These are phyloP conservation scores for Eucalyptus coolabah DNA, from an alignment of 345 rosid species.

Conservation along the genomic window DNA sequence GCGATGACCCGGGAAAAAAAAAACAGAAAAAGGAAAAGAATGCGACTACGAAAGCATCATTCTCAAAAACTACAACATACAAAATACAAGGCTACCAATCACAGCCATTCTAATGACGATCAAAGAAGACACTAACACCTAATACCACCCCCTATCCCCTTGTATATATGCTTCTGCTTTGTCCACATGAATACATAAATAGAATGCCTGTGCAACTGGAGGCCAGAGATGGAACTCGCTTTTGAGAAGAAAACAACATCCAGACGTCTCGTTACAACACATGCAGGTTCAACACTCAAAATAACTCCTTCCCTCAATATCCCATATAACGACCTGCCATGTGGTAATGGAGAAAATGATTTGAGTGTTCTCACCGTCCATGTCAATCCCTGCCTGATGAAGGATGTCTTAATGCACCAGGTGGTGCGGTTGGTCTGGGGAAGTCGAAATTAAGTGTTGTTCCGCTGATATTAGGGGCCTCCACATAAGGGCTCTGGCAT, in stretches of 20 bases:
- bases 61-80: not conserved
- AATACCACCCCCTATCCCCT: not conserved
- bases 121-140: not conserved
- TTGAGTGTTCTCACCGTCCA: not conserved
- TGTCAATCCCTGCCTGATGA: constrained; percentile 18
- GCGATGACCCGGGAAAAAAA: not conserved
- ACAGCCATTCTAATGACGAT: not conserved
- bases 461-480: constrained; percentile 45
- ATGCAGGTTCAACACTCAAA: not conserved
- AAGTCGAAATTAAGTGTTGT: constrained; percentile 6
- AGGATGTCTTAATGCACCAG: constrained; percentile 56
- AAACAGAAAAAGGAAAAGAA: not conserved
- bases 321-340: not conserved
- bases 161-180: not conserved
- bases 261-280: not conserved
- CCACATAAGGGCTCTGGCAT: constrained; percentile 61
- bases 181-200: not conserved
- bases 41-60: not conserved
- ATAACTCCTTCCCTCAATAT: not conserved
- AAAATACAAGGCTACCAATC: not conserved
- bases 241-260: not conserved
- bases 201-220: not conserved
- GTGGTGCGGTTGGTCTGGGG: constrained; percentile 66
- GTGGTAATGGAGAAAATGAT: not conserved
- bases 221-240: not conserved